Conservation (phyloP, 805 yeast species). For the Brettanomyces nanus region DNA sequence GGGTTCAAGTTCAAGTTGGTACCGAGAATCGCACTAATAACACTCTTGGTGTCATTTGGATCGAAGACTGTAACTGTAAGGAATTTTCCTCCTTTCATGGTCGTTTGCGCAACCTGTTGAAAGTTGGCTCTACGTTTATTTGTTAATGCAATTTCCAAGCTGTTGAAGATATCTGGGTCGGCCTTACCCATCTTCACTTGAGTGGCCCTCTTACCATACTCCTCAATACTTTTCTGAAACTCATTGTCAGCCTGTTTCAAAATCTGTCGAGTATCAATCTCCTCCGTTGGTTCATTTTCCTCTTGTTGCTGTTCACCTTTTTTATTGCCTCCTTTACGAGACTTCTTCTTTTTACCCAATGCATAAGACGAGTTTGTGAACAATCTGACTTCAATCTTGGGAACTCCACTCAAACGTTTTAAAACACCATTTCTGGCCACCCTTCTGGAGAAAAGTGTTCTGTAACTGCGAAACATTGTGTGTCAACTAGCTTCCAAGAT, state of each 20-base stretch:
- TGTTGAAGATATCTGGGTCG: constrained; percentile 58
- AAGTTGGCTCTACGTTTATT: constrained; percentile 39
- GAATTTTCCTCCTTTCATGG: constrained; percentile 54
- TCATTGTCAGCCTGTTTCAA: constrained; percentile 27
- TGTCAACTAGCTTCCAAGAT: no score
- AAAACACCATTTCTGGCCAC: no score
- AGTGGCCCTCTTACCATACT: constrained; percentile 46
- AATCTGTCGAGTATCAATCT: constrained; percentile 23
- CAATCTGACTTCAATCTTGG: background rate
- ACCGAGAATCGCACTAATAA: constrained; percentile 63
- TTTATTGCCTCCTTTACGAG: constrained; percentile 8
- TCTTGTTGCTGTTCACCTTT: constrained; percentile 4
- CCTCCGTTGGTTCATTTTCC: constrained; percentile 14
- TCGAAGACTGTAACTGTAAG: constrained; percentile 81
- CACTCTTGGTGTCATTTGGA: constrained; percentile 60
- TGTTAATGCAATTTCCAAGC: constrained; percentile 41
- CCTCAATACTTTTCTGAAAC: constrained; percentile 36
- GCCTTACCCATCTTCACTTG: constrained; percentile 66
- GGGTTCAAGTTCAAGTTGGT: constrained; percentile 73
- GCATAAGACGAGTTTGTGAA: background rate
- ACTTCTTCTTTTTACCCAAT: constrained; percentile 6
- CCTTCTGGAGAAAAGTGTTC: no score
- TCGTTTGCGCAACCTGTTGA: constrained; percentile 62
- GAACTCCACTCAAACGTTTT: background rate
- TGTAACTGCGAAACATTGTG: no score